Base-by-base conservation (phyloP, 129 eudicot species). In the Helianthus annuus region DNA sequence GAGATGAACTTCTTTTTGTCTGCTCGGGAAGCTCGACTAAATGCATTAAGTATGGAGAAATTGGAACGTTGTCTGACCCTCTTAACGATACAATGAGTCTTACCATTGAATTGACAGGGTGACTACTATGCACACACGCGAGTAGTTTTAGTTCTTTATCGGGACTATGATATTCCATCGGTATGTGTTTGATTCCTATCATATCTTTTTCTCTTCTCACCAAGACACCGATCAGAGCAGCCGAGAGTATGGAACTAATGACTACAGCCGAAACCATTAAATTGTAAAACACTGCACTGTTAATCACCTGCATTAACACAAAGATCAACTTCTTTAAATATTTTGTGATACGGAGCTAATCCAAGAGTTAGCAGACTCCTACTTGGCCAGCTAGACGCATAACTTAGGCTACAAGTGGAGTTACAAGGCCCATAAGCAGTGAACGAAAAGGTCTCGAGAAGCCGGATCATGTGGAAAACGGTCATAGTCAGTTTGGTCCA, bases 11-110 rank as follows among this genome's bases (percentile, higher is more conserved):
- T 16, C 83, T 81, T 72, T 81, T 66, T 27, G 57, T 3, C 70
- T 85, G 80, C 61, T 86, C 89, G 0, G 89, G 96, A n/a, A 92
- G 95, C 82, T 92, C 96, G 27, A 92, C 83, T 57, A 92, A 79
- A 79, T 92, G 98, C 86, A 82, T 83, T 55, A 87, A 32, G 72
- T 92, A 92, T 48, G 96, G 91, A 10, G 91, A 71, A 24, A 92
- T 68, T 13, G 91, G 85, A 38, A 83, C 83, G 2, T 76, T 60
- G 39, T 77, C 82, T 6, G 86, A 68, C 16, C 98, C 91, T 70
- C 84, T 78, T 14, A 83, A 74, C 16, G 95, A 74, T 52, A 87
- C 89, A 48, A 92, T 76, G 19, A 92, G 81, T 39, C 86, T 82
- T n/a, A 92, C 85, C 85, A 89, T 82, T 7, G 96, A 77, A 44